Evolutionary conservation across 805 yeast species (phyloP), one percentile per base, ranked within the genome.

Genomic region (Diddensiella transvaalensis): DNA sequence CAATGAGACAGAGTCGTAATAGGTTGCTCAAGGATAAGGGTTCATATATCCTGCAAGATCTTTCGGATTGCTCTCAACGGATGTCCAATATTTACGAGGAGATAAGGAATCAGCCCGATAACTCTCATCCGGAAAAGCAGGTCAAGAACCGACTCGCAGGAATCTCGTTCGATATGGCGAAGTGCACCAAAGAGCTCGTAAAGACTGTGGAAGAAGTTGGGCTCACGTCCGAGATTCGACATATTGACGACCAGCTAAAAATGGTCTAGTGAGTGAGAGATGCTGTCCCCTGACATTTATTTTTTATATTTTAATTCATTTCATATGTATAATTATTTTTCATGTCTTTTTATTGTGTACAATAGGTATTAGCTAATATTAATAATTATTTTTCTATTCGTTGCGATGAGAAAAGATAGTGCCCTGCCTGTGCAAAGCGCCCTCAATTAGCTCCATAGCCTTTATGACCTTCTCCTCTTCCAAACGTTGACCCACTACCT

Each of bases 131-230:
- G 1, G 95, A 88, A 62, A 85, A 86, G 65, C 85, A 85, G 58
- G 84, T 88, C 71, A 87, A 87, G 67, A 97, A 91, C 67, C 79
- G 97, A 60, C 78, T 91, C 55, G 98, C 98, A 0, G 97, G 97
- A 2, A 85, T 90, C 57, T 91, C 96, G 23, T 91, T 89, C 70
- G 98, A 91, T 65, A 87, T 91, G 69, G 97, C 97, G 21, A 89
- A 91, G 67, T 85, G 95, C 65, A 91, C 97, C 3, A 91, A 90
- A 66, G 98, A 91, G 66, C 76, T 91, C 62, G 98, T 91, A 18
- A 90, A 90, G 70, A 87, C 96, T 1, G 96, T 91, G 3, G 97
- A 91, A 64, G 97, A 90, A 63, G 96, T 96, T 21, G 85, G 90
- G 61, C 71, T 90, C 59, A 84, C 84, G 60, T 90, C 85, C 56